Evolutionary conservation across 306 rosid species (phyloP), one percentile per base, ranked within the genome.

Genomic region (Ziziphus jujuba): DNA sequence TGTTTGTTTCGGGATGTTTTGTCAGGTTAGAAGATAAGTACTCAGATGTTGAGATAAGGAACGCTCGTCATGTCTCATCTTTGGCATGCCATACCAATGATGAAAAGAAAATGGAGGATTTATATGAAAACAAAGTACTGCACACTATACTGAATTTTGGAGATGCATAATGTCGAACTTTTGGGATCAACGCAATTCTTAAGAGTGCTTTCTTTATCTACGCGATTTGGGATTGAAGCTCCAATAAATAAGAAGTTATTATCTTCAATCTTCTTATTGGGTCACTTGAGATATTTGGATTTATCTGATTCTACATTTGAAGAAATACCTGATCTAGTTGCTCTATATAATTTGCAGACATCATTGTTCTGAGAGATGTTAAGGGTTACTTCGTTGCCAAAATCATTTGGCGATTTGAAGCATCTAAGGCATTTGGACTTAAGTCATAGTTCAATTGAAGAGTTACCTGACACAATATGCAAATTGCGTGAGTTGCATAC

Each of bases 401-500:
- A n/a, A 31, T 58, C 45, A 33, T 31, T 58, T 34, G 45, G 6
- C 5, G 16, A 33, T 12, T 34, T 58, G 24, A 58, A 58, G 11
- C 45, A 16, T 58, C 31, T 34, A 58, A 58, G 63, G 44, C 19
- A 58, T 20, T 58, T 58, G 63, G 63, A 67, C 58, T 5, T 66
- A 31, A 51, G 62, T 38, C 4, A 1, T 9, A 59, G 63, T 51
- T 0, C 25, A 2, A 60, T 74, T 15, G 9, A 25, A 36, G 12
- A 52, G 38, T 43, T 74, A 20, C 73, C 74, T 0, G 43, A 66
- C 5, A 8, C 63, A 0, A 8, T 65, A 25, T 43, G 73, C 21
- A 52, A 28, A 20, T 6, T 75, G 34, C 45, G 38, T 34, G 43
- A 60, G 34, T 31, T 75, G 57, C 79, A 66, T 7, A 74, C 73